Evolutionary conservation across 768 basidiomycete species (phyloP).

Genomic region (Dioszegia aurantiaca): DNA sequence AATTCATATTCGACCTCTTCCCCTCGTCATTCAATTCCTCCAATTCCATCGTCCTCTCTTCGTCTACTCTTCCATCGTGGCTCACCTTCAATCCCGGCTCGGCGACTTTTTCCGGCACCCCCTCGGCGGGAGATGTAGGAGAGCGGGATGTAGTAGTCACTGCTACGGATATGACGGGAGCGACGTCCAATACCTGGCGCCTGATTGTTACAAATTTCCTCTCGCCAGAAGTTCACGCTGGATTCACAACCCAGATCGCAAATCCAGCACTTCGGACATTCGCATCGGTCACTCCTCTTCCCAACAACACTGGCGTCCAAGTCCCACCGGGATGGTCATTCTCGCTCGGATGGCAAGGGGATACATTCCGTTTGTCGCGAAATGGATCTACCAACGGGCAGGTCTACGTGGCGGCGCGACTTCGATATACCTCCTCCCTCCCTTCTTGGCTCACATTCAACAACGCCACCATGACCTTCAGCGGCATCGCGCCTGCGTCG

Average conservation of each 20-base stretch:
- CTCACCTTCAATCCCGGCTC: conserved; percentile 65
- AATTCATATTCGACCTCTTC: conserved; percentile 71
- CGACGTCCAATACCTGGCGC: conserved; percentile 29
- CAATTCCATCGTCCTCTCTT: conserved; percentile 61
- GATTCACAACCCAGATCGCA: conserved; percentile 67
- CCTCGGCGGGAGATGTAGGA: conserved; percentile 64
- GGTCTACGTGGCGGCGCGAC: conserved; percentile 63
- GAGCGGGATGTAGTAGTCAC: conserved; percentile 62
- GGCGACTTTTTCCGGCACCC: conserved; percentile 68
- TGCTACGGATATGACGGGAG: conserved; percentile 58
- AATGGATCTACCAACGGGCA: conserved; percentile 54
- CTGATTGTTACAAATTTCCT: conserved; percentile 54
- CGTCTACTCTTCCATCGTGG: conserved; percentile 69
- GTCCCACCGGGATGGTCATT: conserved; percentile 88
- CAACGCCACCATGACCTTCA: conserved; percentile 67
- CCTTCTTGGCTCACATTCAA: conserved; percentile 78
- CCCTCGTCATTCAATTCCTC: conserved; percentile 67
- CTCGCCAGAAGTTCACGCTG: conserved; percentile 63
- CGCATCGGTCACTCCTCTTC: conserved; percentile 40
- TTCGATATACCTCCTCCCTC: conserved; percentile 65
- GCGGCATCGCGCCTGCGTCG: conserved; percentile 67
- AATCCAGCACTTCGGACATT: conserved; percentile 58
- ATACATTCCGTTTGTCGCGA: conserved; percentile 61
- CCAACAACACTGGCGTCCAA: conserved; percentile 57
- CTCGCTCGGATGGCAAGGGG: conserved; percentile 74